These are phyloP conservation scores for Ophiostoma sp. DNA, from an alignment of 2,329 filamentous ascomycete species.

Conservation along the genomic window DNA sequence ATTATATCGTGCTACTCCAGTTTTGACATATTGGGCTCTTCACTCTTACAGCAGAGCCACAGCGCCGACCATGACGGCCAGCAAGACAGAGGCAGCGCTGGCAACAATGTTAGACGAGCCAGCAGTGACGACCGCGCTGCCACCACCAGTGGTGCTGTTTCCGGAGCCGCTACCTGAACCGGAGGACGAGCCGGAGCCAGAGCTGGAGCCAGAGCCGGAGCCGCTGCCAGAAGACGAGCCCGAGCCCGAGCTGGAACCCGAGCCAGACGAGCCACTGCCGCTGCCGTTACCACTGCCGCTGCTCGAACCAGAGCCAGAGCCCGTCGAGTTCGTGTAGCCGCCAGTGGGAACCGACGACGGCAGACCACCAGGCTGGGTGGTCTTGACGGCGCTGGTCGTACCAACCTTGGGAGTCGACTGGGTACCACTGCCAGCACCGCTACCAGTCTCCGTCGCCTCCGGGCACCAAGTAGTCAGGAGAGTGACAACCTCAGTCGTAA, in stretches of 20 bases:
- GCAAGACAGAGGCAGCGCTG: not conserved
- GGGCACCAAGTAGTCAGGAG: constrained; percentile 41
- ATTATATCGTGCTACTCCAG: too few relatives aligned
- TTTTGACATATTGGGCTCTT: not conserved
- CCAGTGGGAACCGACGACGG: not conserved
- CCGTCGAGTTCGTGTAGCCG: constrained; percentile 11
- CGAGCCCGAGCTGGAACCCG: not conserved
- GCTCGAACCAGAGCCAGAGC: not conserved
- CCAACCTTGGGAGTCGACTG: not conserved
- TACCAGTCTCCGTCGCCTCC: not conserved
- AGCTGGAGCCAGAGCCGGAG: not conserved
- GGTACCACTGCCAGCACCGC: too few relatives aligned
- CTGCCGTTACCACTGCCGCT: not conserved
- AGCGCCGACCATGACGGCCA: constrained; percentile 16
- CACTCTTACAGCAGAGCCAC: constrained; percentile 15
- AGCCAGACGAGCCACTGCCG: not conserved
- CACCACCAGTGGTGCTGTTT: not conserved
- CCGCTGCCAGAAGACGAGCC: not conserved
- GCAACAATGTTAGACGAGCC: constrained; percentile 15
- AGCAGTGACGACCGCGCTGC: constrained; percentile 19
- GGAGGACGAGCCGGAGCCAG: not conserved
- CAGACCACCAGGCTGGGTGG: not conserved
- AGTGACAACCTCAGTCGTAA: constrained; percentile 35
- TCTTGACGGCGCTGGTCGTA: not conserved
- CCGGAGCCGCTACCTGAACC: too few relatives aligned